A percentile compares a stretch with the other conserved stretches of the same genome.
These are phyloP conservation scores for Zygotorulaspora chibaensis DNA, from an alignment of 805 yeast genomes.

Conservation along the genomic window DNA sequence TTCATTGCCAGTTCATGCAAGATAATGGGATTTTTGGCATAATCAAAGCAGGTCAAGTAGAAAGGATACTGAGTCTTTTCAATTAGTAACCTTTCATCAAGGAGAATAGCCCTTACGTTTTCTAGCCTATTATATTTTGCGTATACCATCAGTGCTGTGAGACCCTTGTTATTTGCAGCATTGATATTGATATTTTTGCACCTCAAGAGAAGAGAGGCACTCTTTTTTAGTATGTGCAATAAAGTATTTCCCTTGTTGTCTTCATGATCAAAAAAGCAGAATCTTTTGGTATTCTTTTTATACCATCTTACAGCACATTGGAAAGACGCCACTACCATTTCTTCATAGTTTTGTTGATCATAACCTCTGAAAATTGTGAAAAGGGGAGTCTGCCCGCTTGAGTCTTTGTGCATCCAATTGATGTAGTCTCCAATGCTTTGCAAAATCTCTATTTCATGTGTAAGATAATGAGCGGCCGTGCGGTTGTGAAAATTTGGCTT, in stretches of 20 bases:
- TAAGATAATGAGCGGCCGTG: conserved; percentile 69
- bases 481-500: conserved; percentile 50
- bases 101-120: conserved; percentile 50
- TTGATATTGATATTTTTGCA: conserved; percentile 49
- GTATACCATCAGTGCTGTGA: conserved; percentile 69
- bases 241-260: conserved; percentile 74
- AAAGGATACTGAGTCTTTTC: conserved; percentile 30
- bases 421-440: conserved; percentile 51
- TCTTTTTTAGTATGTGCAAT: conserved; percentile 62
- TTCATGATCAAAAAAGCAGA: conserved; percentile 57
- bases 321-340: conserved; percentile 46
- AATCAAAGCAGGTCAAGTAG: conserved; percentile 43
- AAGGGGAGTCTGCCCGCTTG: conserved; percentile 70
- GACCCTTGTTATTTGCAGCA: conserved; percentile 49
- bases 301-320: conserved; percentile 44
- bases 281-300: conserved; percentile 21
- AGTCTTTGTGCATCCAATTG: conserved; percentile 67
- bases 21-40: conserved; percentile 36
- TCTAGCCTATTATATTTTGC: conserved; percentile 63
- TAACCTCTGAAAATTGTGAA: conserved; percentile 73
- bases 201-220: conserved; percentile 41
- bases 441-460: conserved; percentile 52
- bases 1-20: conserved; percentile 17
- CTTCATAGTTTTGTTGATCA: conserved; percentile 62
- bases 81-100: conserved; percentile 47